Percentiles rank a stretch among this genome's conserved stretches.
These are phyloP conservation scores for Boletales sp. DNA, from an alignment of 768 basidiomycete species.

Conservation along the genomic window DNA sequence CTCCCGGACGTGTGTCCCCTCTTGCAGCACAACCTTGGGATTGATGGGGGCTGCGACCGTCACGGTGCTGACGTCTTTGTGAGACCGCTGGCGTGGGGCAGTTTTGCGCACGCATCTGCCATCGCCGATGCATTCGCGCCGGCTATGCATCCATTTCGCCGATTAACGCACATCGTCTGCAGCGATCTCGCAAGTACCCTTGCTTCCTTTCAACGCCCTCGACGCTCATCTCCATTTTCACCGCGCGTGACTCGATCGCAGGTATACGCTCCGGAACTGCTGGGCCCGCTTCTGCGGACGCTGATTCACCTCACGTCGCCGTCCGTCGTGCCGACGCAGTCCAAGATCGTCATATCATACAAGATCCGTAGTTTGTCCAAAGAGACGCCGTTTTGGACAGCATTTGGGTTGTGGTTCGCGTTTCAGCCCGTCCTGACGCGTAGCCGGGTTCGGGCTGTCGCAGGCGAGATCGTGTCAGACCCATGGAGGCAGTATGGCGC, in stretches of 20 bases:
- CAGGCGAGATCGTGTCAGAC: background rate
- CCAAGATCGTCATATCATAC: conserved; percentile 65
- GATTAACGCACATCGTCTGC: conserved; percentile 67
- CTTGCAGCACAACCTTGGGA: conserved; percentile 38
- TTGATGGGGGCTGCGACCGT: conserved; percentile 15
- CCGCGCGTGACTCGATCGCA: conserved; percentile 23
- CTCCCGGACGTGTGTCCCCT: conserved; percentile 67
- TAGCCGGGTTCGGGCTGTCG: background rate
- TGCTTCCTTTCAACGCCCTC: background rate
- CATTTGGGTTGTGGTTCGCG: conserved; percentile 76
- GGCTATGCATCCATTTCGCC: background rate
- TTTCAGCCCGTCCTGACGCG: conserved; percentile 52
- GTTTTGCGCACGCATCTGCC: conserved; percentile 35
- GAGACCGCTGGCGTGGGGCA: conserved; percentile 40
- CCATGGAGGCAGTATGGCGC: conserved; percentile 43
- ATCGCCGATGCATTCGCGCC: conserved; percentile 39
- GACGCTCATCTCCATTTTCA: too few relatives aligned
- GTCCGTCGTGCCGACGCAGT: background rate
- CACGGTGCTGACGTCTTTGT: too few relatives aligned
- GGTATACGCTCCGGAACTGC: conserved; percentile 84
- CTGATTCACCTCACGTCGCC: conserved; percentile 66
- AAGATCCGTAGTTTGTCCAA: conserved; percentile 69
- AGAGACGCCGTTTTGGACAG: conserved; percentile 74
- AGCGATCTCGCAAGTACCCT: conserved; percentile 70
- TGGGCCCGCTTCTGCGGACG: conserved; percentile 72